These are phyloP conservation scores for Scheffersomyces insectosa DNA, from an alignment of 1,139 yeast genomes.

Conservation along the genomic window DNA sequence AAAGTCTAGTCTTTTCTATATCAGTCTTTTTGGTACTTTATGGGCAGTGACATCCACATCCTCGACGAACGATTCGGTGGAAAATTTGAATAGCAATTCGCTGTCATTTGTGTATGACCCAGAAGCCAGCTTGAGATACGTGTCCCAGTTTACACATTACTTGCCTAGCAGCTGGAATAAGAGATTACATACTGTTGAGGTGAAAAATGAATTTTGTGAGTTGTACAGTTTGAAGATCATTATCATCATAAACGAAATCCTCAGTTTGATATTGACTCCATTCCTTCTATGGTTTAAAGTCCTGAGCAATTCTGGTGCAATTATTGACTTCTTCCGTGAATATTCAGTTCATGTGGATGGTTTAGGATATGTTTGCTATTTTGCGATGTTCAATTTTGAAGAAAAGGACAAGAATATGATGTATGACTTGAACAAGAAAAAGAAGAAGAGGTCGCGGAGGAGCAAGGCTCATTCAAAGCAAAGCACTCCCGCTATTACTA, in stretches of 20 bases:
- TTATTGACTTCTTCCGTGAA: constrained; percentile 88
- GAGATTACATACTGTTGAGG: constrained; percentile 75
- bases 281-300: constrained; percentile 82
- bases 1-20: constrained; percentile 79
- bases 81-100: constrained; percentile 21
- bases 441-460: constrained; percentile 11
- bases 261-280: constrained; percentile 83
- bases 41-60: constrained; percentile 60
- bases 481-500: neutral
- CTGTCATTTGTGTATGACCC: constrained; percentile 72
- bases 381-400: constrained; percentile 86
- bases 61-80: constrained; percentile 14
- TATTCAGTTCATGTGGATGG: constrained; percentile 91
- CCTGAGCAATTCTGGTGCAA: constrained; percentile 68
- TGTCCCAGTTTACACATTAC: constrained; percentile 87
- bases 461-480: neutral
- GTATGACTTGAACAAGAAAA: constrained; percentile 31
- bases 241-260: constrained; percentile 73
- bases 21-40: constrained; percentile 80
- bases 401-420: constrained; percentile 56
- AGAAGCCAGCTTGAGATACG: constrained; percentile 75
- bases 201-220: constrained; percentile 78
- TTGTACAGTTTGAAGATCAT: constrained; percentile 73
- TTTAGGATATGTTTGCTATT: constrained; percentile 88
- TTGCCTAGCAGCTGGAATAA: constrained; percentile 87